A percentile compares a stretch with the other conserved stretches of the same genome.
Evolutionary conservation across 345 rosid species (phyloP).

Genomic region (Eucalyptus virginea): DNA sequence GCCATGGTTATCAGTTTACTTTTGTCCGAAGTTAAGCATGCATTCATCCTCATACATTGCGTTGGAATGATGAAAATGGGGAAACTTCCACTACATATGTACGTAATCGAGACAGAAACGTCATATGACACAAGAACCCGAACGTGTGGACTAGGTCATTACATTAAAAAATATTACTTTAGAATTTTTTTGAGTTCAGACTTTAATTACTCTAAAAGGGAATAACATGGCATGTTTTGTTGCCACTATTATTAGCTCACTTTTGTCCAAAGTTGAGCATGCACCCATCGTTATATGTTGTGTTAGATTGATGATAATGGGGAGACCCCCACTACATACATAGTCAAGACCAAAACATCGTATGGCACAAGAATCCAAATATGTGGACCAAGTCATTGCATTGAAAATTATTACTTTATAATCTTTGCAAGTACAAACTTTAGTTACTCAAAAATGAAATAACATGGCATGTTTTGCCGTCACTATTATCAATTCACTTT

Average conservation of each 20-base stretch:
- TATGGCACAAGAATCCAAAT: background rate
- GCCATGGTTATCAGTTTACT: background rate
- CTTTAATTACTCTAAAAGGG: background rate
- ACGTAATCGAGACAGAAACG: background rate
- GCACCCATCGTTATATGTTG: background rate
- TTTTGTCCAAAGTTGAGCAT: background rate
- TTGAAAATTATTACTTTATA: too few relatives aligned
- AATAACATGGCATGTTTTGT: background rate
- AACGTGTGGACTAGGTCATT: background rate
- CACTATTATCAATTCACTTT: background rate
- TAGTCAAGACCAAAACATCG: background rate
- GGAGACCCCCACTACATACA: background rate
- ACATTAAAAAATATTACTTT: background rate
- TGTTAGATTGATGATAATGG: background rate
- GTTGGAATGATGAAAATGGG: background rate
- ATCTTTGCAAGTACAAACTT: background rate
- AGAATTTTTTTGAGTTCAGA: background rate
- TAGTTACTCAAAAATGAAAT: background rate
- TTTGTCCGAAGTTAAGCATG: background rate
- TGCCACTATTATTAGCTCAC: background rate
- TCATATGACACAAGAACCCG: background rate
- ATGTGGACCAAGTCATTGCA: background rate
- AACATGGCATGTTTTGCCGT: background rate
- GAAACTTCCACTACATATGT: background rate
- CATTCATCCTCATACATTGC: background rate